phyloP scores from a whole-genome alignment of 148 eudicot genomes.

The Dysphania ambrosioides region DNA sequence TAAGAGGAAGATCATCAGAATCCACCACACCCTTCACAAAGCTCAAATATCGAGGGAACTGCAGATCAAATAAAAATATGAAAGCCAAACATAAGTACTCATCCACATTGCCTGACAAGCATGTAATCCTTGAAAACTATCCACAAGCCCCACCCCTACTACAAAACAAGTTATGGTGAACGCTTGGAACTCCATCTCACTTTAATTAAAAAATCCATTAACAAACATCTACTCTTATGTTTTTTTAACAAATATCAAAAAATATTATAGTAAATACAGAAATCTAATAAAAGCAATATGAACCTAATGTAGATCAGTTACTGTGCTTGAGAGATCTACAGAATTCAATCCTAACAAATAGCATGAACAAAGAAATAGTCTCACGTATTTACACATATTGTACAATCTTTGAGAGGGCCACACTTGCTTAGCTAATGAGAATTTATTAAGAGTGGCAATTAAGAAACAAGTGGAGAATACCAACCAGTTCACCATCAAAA shows the following conservation, averaged over 20 bases:
- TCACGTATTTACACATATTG: neutral
- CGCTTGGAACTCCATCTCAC: neutral
- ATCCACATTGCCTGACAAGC: neutral
- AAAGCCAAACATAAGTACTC: neutral
- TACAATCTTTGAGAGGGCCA: neutral
- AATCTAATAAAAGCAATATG: neutral
- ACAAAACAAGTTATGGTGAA: neutral
- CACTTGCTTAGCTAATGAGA: neutral
- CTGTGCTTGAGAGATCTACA: neutral
- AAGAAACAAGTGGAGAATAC: slow-evolving; percentile 16
- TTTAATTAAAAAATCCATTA: neutral
- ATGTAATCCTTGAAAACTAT: neutral
- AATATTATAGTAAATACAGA: neutral
- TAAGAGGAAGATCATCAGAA: slow-evolving; percentile 94
- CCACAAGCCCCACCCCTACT: neutral
- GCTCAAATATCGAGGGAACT: slow-evolving; percentile 97
- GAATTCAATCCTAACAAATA: neutral
- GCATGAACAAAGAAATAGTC: neutral
- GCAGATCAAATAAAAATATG: slow-evolving; percentile 15
- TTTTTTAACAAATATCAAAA: neutral
- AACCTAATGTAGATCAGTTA: neutral
- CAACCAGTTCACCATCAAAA: slow-evolving; percentile 98
- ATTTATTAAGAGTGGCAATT: neutral
- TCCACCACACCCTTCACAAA: slow-evolving; percentile 98
- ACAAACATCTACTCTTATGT: neutral